Base-by-base conservation (phyloP, 257 asterid species). In the Capsicum pubescens region DNA sequence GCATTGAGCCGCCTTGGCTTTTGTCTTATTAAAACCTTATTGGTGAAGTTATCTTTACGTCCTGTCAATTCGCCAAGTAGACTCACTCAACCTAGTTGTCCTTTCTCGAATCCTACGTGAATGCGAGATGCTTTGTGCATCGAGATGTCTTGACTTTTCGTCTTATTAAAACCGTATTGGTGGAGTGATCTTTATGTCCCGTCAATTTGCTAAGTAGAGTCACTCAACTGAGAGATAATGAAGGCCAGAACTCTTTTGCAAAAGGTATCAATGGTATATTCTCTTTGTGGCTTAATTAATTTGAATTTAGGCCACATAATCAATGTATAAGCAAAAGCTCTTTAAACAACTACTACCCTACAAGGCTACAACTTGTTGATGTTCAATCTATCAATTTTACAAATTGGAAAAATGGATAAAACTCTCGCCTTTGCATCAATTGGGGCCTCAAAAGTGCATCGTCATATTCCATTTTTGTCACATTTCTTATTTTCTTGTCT, bases 381-480 rank as follows among this genome's bases (percentile, higher is more conserved):
- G 52, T 74, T 46, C 61, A 50, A 50, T 74, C 81, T 50, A 74
- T 52, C 81, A 74, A 61, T 21, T 74, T 50, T 52, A 74, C 58
- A 21, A 76, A 52, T 32, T 66, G 46, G 46, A 50, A 13, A 50
- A 7, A 11, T 4, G 13, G 0, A 76, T 21, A 13, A 26, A 76
- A 52, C 63, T 9, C 81, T 76, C 63, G 63, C 52, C 81, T 44
- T 76, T 76, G 48, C 63, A 50, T 21, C 81, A 55, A 13, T 50
- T 74, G 61, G 42, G 81, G 3, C 60, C n/a, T 74, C 59, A 8
- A 76, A 14, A 21, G n/a, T 76, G 44, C 21, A 70, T 17, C 61
- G 52, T 26, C 81, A 76, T 4, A 21, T 76, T 76, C 63, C 81
- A 74, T 74, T 13, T 6, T 7, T 50, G 14, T 13, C 81, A 64